Percentiles rank a stretch among this genome's conserved stretches.
Conservation (phyloP, 1,284 basidiomycete genomes). For the Moesziomyces aphidis region DNA sequence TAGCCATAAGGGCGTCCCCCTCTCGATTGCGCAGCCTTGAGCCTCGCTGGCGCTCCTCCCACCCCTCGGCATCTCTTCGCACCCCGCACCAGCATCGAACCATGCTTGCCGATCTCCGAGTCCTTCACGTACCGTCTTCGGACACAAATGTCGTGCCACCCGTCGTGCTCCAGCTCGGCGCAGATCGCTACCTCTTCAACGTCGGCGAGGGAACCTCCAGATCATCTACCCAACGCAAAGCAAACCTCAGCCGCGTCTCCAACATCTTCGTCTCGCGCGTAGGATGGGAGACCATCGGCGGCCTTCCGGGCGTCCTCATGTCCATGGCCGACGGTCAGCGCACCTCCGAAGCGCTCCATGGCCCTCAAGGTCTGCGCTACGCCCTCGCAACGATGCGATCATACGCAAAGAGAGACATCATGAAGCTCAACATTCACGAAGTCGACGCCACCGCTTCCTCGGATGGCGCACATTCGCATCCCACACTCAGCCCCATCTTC, state of each 20-base stretch:
- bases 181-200: constrained; percentile 86
- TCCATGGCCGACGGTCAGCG: constrained; percentile 80
- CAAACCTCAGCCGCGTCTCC: constrained; percentile 76
- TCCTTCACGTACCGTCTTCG: constrained; percentile 63
- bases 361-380: constrained; percentile 79
- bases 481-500: constrained; percentile 71
- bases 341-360: constrained; percentile 74
- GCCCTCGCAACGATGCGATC: constrained; percentile 75
- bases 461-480: constrained; percentile 11
- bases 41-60: constrained; percentile 4
- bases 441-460: constrained; percentile 20
- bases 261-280: constrained; percentile 81
- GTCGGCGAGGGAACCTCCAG: constrained; percentile 83
- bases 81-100: background rate
- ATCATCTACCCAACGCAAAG: constrained; percentile 76
- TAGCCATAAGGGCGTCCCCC: background rate
- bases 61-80: background rate
- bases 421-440: constrained; percentile 45
- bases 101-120: constrained; percentile 52
- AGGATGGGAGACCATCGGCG: constrained; percentile 71
- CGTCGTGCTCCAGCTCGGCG: constrained; percentile 78
- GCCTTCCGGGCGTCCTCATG: constrained; percentile 79
- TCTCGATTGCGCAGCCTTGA: background rate
- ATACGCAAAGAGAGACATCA: constrained; percentile 53
- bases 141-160: constrained; percentile 81